These are phyloP conservation scores for Nicotiana benthamiana DNA, from an alignment of 257 asterid species.

Conservation along the genomic window DNA sequence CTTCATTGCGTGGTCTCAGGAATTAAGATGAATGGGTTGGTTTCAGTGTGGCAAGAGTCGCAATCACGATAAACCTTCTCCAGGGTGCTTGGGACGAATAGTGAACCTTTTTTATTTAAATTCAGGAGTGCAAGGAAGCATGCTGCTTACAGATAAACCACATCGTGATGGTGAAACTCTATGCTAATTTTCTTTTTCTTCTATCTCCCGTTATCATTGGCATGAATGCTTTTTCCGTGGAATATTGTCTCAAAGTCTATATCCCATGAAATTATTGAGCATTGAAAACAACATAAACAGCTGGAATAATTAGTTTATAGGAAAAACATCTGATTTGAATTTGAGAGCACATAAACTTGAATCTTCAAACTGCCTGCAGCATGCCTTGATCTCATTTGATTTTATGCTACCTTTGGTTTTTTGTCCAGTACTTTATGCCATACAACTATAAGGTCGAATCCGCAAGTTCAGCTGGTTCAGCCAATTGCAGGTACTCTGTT, in stretches of 20 bases:
- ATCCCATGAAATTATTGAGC: background rate
- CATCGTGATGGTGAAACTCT: slow-evolving; percentile 56
- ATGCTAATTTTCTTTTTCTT: background rate
- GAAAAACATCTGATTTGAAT: background rate
- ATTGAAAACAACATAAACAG: background rate
- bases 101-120: slow-evolving; percentile 79
- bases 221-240: background rate
- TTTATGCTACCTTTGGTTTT: background rate
- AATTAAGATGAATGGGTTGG: slow-evolving; percentile 67
- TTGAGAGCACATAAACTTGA: background rate
- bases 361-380: background rate
- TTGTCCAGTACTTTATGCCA: slow-evolving; percentile 1
- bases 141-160: slow-evolving; percentile 70
- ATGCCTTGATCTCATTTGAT: background rate
- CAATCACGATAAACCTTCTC: slow-evolving; percentile 43
- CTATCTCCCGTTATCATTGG: background rate
- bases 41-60: slow-evolving; percentile 31
- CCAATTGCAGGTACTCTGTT: slow-evolving; percentile 54
- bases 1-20: slow-evolving; percentile 30
- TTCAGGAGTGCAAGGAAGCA: slow-evolving; percentile 52
- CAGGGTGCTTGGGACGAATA: slow-evolving; percentile 91
- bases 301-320: background rate
- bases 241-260: background rate
- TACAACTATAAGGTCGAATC: background rate
- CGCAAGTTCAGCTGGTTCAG: background rate